Conservation (phyloP, 2,329 filamentous ascomycete species). For the Alternaria brassicae region DNA sequence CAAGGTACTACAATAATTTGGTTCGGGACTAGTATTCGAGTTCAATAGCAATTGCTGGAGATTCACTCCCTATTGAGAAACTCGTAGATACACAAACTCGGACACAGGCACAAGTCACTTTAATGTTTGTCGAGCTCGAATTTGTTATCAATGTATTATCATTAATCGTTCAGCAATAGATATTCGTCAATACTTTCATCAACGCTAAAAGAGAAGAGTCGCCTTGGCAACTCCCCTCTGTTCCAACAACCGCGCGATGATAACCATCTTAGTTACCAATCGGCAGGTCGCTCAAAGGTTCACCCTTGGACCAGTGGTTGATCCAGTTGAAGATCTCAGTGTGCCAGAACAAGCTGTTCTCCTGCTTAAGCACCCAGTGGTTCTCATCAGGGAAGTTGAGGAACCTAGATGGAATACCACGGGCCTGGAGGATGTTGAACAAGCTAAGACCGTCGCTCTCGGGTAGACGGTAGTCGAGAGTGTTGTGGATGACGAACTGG, state of each 20-base stretch:
- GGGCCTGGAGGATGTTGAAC: constrained; percentile 84
- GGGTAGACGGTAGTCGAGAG: constrained; percentile 86
- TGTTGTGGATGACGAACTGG: constrained; percentile 87
- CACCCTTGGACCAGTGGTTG: constrained; percentile 46
- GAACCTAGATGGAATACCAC: constrained; percentile 76
- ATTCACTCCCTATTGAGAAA: neutral
- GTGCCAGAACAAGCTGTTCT: constrained; percentile 94
- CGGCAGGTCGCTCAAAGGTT: constrained; percentile 37
- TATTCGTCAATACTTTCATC: neutral
- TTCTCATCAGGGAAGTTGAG: constrained; percentile 82
- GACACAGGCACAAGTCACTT: neutral
- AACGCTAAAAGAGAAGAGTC: neutral
- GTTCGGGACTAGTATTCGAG: neutral
- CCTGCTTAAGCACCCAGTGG: constrained; percentile 84
- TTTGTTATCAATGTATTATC: neutral
- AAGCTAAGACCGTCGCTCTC: constrained; percentile 83
- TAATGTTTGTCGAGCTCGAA: too few species aligned
- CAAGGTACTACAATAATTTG: neutral
- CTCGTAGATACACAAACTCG: neutral
- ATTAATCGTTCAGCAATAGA: constrained; percentile 11
- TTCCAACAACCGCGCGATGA: neutral
- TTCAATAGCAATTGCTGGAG: neutral
- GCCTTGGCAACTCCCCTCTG: neutral
- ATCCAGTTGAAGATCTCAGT: constrained; percentile 56
- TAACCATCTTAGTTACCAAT: constrained; percentile 35